Base-by-base conservation (phyloP, 345 rosid genomes). In the Draba incana region DNA sequence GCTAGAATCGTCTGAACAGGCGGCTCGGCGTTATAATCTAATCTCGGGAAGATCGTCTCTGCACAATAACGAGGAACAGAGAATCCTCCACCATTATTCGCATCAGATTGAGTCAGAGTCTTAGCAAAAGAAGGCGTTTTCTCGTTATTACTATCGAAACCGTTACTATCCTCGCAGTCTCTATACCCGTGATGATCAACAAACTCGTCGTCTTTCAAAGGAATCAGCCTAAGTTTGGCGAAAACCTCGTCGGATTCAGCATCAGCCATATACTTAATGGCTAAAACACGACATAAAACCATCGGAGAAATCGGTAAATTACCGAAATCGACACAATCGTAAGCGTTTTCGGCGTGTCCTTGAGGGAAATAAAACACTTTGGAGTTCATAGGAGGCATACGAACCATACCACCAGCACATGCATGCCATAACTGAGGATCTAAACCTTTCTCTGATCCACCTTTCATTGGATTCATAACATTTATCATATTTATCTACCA, bases 31-130 rank as follows among this genome's bases (percentile, higher is more conserved):
- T 79, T 84, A 44, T 87, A 91, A 71, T 94, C 99, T 75, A 94
- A 53, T 23, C 88, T 81, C 1, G 95, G 99, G 52, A 94, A 94
- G 49, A 94, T 91, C 7, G 96, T 91, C 86, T 94, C 98, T 0
- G 99, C 99, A n/a, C 99, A 94, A 66, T 94, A 94, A 7, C 99
- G 86, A 0, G 99, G 99, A 39, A 94, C 99, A 4, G 99, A 94
- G 83, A 94, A 94, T 2, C 99, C 99, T 0, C 99, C 99, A 10
- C 99, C 99, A 20, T 94, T 94, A 53, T 94, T 94, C 58, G 99
- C 99, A 72, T 94, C 99, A 10, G 99, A 94, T 25, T 94, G 96
- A 42, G 97, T 94, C 68, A 94, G 65, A 16, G 97, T 89, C 88
- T 94, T 94, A 2, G 99, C 97, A 74, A 93, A 93, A 2, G 96